Percentiles rank a stretch among this genome's conserved stretches.
Conservation (phyloP, 768 basidiomycete genomes). For the Psilocybe sp. region DNA sequence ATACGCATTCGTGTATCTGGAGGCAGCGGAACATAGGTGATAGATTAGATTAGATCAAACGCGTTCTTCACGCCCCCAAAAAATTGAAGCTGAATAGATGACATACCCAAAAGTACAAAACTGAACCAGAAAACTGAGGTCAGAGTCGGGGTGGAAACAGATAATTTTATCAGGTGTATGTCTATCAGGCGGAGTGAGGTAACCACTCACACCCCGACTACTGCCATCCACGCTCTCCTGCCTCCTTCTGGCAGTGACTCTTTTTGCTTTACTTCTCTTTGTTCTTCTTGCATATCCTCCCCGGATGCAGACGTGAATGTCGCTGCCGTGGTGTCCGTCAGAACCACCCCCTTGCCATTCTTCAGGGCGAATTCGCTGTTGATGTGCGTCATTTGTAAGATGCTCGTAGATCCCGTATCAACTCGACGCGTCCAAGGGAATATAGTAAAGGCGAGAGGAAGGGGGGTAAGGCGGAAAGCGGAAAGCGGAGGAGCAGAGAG, state of each 20-base stretch:
- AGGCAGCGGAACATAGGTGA: background rate
- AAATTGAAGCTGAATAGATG: background rate
- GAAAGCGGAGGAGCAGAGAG: too few species aligned
- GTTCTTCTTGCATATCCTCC: slow-evolving; percentile 1
- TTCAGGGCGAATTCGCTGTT: too few species aligned
- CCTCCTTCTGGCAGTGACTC: slow-evolving; percentile 36
- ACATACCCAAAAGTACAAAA: slow-evolving; percentile 42
- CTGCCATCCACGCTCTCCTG: slow-evolving; percentile 37
- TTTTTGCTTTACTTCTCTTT: slow-evolving; percentile 1
- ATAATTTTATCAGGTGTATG: background rate
- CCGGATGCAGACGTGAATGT: background rate
- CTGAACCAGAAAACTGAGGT: slow-evolving; percentile 34
- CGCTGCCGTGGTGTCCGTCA: too few species aligned
- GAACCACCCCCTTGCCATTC: too few species aligned
- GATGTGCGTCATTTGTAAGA: too few species aligned
- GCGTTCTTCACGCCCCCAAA: too few species aligned
- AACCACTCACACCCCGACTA: slow-evolving; percentile 38
- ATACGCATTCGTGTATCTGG: slow-evolving; percentile 27
- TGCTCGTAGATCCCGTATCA: too few species aligned
- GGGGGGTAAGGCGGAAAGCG: too few species aligned
- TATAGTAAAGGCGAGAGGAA: too few species aligned
- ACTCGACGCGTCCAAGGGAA: too few species aligned
- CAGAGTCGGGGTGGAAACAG: background rate
- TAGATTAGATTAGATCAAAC: background rate
- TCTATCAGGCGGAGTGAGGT: background rate